Conservation (phyloP, 1,139 yeast genomes). For the Taphrina pruni region DNA sequence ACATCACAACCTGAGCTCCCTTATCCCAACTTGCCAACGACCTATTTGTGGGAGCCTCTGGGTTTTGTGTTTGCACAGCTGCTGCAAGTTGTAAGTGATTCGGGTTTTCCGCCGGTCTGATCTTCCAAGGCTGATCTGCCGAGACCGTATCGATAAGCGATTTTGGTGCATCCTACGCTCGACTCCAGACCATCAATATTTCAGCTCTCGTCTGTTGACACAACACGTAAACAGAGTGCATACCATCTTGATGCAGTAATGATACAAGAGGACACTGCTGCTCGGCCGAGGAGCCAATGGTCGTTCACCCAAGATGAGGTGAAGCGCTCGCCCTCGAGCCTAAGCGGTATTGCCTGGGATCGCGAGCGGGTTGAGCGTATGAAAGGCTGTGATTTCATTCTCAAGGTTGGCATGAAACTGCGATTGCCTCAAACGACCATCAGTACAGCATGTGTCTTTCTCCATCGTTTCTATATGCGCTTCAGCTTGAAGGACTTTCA, state of each 20-base stretch:
- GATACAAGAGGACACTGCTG: background rate
- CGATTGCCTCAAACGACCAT: constrained; percentile 58
- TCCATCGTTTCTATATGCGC: constrained; percentile 61
- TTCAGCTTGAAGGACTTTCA: constrained; percentile 55
- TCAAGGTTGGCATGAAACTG: constrained; percentile 56
- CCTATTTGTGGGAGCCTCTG: no score
- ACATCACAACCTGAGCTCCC: no score
- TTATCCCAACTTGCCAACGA: no score
- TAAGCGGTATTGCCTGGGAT: constrained; percentile 52
- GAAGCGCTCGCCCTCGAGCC: constrained; percentile 48
- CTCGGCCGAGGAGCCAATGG: constrained; percentile 42
- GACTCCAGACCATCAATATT: background rate
- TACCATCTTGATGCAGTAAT: background rate
- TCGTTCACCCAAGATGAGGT: constrained; percentile 45
- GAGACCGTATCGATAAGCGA: background rate
- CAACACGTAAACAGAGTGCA: no score
- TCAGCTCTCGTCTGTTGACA: no score
- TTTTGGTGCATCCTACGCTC: background rate
- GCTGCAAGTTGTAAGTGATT: no score
- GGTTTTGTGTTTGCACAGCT: no score
- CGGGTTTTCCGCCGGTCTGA: no score
- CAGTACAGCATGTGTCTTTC: constrained; percentile 58
- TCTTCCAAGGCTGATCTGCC: no score
- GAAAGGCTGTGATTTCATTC: constrained; percentile 59
- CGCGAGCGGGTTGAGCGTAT: constrained; percentile 56